Base-by-base conservation (phyloP, 2,329 filamentous ascomycete species). In the Aspergillus tanneri region DNA sequence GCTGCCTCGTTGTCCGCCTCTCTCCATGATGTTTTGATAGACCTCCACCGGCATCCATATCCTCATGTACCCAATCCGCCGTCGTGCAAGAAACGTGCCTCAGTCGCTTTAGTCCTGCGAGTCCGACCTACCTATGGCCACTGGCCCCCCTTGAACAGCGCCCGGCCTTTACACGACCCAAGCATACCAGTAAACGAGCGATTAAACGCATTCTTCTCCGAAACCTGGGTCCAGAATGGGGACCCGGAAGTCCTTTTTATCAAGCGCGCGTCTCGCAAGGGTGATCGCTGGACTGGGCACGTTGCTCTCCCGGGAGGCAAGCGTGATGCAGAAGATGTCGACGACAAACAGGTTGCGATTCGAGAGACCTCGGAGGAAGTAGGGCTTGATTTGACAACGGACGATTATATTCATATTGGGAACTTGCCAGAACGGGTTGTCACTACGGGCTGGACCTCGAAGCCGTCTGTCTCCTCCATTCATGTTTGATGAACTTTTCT, bases 201-300 rank as follows among this genome's bases (percentile, higher is more conserved):
- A 30, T 53, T 84, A 27, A 68, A 79, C 24, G 66, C 73, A 7
- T 87, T 86, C 70, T 87, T 87, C 61, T 68, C 72, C 2, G 82
- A 84, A 57, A 64, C 76, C 12, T 88, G 85, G 85, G 82, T 85
- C 5, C 76, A 79, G 54, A 69, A 84, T 63, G 84, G 84, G 19
- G 80, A 84, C 52, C 80, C 84, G 0, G 85, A 88, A 64, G 72
- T 84, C n/a, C 73, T 87, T 3, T 87, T 87, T 64, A 88, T 88
- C 65, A 88, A 87, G 62, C 74, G 85, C 37, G 81, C 85, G 2
- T 77, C 83, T 3, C 73, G 85, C 28, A 73, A 77, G 46, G 83
- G 84, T 6, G 85, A 88, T 64, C 74, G 83, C 48, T 88, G 85
- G 85, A 86, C 82, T 1, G 79, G 80, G 3, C 85, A 88, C 70